A percentile compares a stretch with the other conserved stretches of the same genome.
Conservation (phyloP, 805 yeast genomes). For the Candida maesae region DNA sequence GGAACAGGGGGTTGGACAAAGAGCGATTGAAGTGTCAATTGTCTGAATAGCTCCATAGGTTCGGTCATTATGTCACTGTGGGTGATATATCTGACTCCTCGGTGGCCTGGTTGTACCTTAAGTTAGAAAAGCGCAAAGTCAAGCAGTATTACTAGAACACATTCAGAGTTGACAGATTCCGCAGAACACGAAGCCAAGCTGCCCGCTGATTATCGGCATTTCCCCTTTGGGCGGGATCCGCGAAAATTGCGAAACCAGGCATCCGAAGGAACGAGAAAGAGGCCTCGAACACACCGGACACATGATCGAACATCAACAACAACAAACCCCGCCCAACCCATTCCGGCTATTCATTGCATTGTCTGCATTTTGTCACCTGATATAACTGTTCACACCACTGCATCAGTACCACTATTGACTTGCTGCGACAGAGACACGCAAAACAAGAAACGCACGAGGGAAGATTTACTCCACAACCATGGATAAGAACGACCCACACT, state of each 20-base stretch:
- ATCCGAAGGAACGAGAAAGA: not conserved
- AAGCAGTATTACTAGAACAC: too few relatives aligned
- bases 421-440: too few relatives aligned
- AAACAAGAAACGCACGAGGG: not conserved
- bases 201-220: too few relatives aligned
- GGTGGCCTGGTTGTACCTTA: too few relatives aligned
- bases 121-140: too few relatives aligned
- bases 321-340: not conserved
- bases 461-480: not conserved
- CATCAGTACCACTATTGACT: too few relatives aligned
- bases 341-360: not conserved
- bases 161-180: too few relatives aligned
- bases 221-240: not conserved
- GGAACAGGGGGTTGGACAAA: slow-evolving; percentile 13
- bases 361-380: too few relatives aligned
- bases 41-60: slow-evolving; percentile 2
- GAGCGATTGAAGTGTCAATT: slow-evolving; percentile 8
- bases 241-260: not conserved
- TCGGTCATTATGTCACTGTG: too few relatives aligned
- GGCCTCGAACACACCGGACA: not conserved
- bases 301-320: not conserved
- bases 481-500: slow-evolving; percentile 4
- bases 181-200: too few relatives aligned
- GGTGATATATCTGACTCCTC: too few relatives aligned
- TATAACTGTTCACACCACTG: too few relatives aligned